Conservation (phyloP, 2,329 filamentous ascomycete genomes). For the Exophiala sp. region DNA sequence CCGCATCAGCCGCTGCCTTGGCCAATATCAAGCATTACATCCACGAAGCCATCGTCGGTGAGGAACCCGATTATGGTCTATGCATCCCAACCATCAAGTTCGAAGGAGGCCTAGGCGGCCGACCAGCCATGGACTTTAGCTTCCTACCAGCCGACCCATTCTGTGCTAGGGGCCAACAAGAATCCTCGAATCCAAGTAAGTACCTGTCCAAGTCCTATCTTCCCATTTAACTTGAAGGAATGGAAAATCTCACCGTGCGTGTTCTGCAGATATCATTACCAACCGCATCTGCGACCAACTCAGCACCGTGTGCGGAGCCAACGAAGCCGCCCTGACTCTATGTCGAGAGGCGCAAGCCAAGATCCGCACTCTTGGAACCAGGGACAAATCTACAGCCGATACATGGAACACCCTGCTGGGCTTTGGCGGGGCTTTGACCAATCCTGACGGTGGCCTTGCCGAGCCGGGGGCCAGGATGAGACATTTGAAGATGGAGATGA, state of each 20-base stretch:
- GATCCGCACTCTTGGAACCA: constrained; percentile 43
- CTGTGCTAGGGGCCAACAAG: constrained; percentile 56
- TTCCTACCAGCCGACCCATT: constrained; percentile 61
- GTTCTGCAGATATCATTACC: constrained; percentile 55
- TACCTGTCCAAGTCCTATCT: background rate
- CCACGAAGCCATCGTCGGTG: constrained; percentile 25
- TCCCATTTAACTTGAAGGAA: too few relatives aligned
- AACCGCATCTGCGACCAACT: constrained; percentile 66
- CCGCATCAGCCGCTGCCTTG: constrained; percentile 22
- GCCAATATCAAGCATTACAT: constrained; percentile 11
- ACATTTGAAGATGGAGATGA: constrained; percentile 18
- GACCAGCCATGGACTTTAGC: constrained; percentile 54
- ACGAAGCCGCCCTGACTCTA: constrained; percentile 51
- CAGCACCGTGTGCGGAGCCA: constrained; percentile 59
- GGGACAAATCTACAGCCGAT: constrained; percentile 39
- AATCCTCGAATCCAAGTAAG: constrained; percentile 57
- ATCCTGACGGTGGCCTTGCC: constrained; percentile 18
- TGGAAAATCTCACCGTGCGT: too few relatives aligned
- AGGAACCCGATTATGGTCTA: constrained; percentile 41
- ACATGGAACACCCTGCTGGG: constrained; percentile 39
- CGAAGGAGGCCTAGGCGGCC: constrained; percentile 49
- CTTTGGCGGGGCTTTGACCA: constrained; percentile 30
- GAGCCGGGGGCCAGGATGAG: constrained; percentile 5
- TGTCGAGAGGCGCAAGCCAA: constrained; percentile 50
- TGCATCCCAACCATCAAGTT: constrained; percentile 54